Conservation (phyloP, 306 rosid species). For the Corylus americana region DNA sequence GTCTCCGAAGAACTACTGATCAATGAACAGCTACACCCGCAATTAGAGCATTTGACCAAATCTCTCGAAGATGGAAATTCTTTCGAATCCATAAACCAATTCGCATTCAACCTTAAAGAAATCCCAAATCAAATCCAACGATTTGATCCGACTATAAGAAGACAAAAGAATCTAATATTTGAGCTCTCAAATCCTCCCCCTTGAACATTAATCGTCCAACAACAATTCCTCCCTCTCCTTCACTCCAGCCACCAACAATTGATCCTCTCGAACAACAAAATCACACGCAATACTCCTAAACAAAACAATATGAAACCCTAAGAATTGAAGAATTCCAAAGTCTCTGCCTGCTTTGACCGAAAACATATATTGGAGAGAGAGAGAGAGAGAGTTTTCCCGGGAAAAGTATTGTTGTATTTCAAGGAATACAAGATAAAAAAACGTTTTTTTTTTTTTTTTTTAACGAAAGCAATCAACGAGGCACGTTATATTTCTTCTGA, state of each 20-base stretch:
- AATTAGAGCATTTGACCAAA: slow-evolving; percentile 60
- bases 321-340: slow-evolving; percentile 13
- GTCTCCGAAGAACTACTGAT: slow-evolving; percentile 45
- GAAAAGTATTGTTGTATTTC: neutral
- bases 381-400: neutral
- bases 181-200: slow-evolving; percentile 29
- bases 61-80: slow-evolving; percentile 49
- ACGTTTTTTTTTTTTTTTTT: no score
- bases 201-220: slow-evolving; percentile 11
- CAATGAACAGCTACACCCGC: slow-evolving; percentile 63
- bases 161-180: slow-evolving; percentile 10
- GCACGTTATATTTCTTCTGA: neutral
- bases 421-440: no score
- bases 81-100: slow-evolving; percentile 60
- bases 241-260: slow-evolving; percentile 27
- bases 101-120: slow-evolving; percentile 43
- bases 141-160: slow-evolving; percentile 17
- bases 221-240: slow-evolving; percentile 39
- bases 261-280: slow-evolving; percentile 44
- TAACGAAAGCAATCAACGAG: neutral
- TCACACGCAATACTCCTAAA: slow-evolving; percentile 40
- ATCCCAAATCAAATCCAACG: slow-evolving; percentile 26
- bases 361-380: neutral
- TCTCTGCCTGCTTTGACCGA: neutral
- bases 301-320: slow-evolving; percentile 4